phyloP scores from a whole-genome alignment of 164 flowering plant genomes.

The Taxillus chinensis region DNA sequence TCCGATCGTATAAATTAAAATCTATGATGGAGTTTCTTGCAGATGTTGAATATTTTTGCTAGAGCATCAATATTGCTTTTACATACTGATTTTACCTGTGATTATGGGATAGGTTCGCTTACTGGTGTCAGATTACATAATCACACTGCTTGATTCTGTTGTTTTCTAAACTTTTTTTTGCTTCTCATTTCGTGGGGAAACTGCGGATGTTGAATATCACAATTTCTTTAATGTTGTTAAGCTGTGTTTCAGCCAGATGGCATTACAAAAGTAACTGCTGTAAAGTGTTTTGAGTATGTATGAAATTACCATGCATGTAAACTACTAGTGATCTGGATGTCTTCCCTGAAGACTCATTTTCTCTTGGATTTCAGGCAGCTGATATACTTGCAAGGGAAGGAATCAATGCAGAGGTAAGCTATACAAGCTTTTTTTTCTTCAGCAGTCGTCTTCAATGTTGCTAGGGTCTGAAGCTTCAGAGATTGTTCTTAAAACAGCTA shows the following conservation, averaged over 20 bases:
- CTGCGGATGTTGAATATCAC: too few relatives aligned
- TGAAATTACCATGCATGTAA: not conserved
- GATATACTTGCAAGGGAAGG: slow-evolving; percentile 89
- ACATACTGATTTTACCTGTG: too few relatives aligned
- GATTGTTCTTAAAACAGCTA: not conserved
- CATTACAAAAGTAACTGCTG: not conserved
- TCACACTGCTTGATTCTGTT: too few relatives aligned
- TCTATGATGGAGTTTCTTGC: too few relatives aligned
- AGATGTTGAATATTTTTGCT: too few relatives aligned
- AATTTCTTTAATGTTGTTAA: too few relatives aligned
- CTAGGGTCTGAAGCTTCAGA: not conserved
- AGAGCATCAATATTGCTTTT: too few relatives aligned
- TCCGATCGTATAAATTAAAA: not conserved
- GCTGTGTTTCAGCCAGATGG: too few relatives aligned
- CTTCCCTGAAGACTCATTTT: not conserved
- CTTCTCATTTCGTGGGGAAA: too few relatives aligned
- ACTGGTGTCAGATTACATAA: too few relatives aligned
- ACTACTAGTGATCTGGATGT: not conserved
- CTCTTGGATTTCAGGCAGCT: slow-evolving; percentile 58
- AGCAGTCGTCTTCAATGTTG: not conserved
- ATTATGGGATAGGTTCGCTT: too few relatives aligned
- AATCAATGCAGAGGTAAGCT: slow-evolving; percentile 82
- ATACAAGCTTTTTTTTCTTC: not conserved
- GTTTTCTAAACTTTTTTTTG: too few relatives aligned
- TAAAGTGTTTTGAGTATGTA: not conserved